These are phyloP conservation scores for Fusarium coffeatum DNA, from an alignment of 2,329 filamentous ascomycete genomes.

Conservation along the genomic window DNA sequence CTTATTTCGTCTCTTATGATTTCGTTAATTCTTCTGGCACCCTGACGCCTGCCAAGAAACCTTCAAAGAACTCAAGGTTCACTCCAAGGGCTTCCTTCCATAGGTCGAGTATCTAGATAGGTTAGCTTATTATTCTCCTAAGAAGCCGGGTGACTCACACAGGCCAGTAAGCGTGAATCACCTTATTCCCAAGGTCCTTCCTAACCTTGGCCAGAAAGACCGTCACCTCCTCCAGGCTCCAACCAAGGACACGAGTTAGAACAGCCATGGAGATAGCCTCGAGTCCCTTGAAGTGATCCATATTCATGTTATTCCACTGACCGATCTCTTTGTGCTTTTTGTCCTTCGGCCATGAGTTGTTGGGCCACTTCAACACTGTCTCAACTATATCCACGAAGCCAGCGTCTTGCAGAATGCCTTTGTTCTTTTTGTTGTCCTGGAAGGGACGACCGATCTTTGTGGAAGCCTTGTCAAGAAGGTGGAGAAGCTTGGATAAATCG, in stretches of 20 bases:
- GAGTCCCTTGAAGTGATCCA: conserved; percentile 25
- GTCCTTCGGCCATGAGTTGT: conserved; percentile 28
- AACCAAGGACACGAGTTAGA: conserved; percentile 20
- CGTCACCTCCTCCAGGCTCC: conserved; percentile 23
- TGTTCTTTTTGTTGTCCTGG: conserved; percentile 29
- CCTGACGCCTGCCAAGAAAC: background rate
- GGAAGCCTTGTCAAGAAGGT: conserved; percentile 21
- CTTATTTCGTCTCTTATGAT: too few species aligned
- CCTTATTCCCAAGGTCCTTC: conserved; percentile 27
- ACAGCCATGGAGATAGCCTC: conserved; percentile 30
- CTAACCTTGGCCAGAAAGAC: conserved; percentile 24
- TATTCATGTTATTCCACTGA: conserved; percentile 23
- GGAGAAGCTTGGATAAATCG: conserved; percentile 10
- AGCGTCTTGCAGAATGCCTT: conserved; percentile 16
- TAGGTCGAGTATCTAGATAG: conserved; percentile 24
- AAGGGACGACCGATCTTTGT: conserved; percentile 30
- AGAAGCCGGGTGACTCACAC: conserved; percentile 6
- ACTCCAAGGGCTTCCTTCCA: background rate
- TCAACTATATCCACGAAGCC: conserved; percentile 33
- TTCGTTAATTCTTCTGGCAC: too few species aligned
- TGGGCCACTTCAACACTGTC: conserved; percentile 38
- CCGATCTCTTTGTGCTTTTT: conserved; percentile 37
- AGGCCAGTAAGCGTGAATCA: conserved; percentile 38
- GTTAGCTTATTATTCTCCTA: background rate
- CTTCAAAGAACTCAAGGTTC: background rate